These are phyloP conservation scores for Claviceps digitariae DNA, from an alignment of 2,329 filamentous ascomycete species.

Conservation along the genomic window DNA sequence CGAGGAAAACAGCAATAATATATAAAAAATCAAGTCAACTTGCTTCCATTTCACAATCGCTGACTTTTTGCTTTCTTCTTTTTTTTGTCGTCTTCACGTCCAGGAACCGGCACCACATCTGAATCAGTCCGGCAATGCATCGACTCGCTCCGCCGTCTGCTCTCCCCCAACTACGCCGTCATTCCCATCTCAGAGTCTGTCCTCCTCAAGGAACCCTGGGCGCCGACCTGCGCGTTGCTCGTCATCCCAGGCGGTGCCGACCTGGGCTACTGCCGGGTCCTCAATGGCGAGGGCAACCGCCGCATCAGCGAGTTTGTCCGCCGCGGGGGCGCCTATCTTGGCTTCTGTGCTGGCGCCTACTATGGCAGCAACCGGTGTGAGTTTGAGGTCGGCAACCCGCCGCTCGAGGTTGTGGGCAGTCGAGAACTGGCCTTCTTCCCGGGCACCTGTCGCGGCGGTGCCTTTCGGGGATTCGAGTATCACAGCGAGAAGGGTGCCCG, in stretches of 20 bases:
- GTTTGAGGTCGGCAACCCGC: conserved; percentile 70
- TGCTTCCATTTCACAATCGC: neutral
- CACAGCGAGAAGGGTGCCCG: conserved; percentile 72
- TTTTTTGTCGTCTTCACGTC: conserved; percentile 3
- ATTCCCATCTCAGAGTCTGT: conserved; percentile 67
- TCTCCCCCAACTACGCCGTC: conserved; percentile 86
- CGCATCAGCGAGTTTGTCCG: conserved; percentile 77
- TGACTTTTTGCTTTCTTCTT: neutral
- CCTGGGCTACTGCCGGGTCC: conserved; percentile 71
- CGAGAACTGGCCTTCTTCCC: conserved; percentile 84
- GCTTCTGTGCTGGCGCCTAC: conserved; percentile 90
- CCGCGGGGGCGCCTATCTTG: conserved; percentile 72
- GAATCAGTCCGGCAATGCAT: conserved; percentile 85
- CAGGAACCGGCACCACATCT: conserved; percentile 72
- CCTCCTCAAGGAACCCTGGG: conserved; percentile 86
- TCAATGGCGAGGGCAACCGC: conserved; percentile 81
- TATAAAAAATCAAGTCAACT: neutral
- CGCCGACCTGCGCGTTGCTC: conserved; percentile 69
- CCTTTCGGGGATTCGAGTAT: conserved; percentile 84
- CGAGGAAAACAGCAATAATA: neutral
- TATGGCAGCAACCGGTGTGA: conserved; percentile 74
- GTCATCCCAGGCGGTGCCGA: conserved; percentile 94
- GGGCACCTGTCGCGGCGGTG: conserved; percentile 70
- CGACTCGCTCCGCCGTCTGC: conserved; percentile 70
- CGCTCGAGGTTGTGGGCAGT: conserved; percentile 72